A percentile compares a stretch with the other conserved stretches of the same genome.
phyloP scores from a whole-genome alignment of 306 rosid species.

The Vigna hirtella region DNA sequence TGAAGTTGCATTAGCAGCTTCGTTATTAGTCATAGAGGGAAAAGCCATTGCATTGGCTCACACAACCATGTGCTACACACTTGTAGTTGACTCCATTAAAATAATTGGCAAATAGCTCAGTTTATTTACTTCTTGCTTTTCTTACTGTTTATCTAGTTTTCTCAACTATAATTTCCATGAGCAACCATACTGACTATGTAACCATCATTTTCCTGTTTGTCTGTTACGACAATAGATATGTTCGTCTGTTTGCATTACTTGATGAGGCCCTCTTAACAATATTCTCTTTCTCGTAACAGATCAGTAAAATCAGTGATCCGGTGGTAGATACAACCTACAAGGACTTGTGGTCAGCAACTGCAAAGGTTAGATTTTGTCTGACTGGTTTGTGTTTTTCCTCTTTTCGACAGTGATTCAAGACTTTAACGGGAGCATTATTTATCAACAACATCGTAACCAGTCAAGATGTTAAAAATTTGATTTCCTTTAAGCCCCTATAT shows the following conservation, averaged over 20 bases:
- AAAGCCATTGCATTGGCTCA: background rate
- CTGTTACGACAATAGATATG: background rate
- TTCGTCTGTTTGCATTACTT: constrained; percentile 16
- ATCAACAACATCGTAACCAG: constrained; percentile 4
- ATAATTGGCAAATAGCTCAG: background rate
- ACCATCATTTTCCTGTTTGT: constrained; percentile 4
- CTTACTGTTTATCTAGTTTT: constrained; percentile 7
- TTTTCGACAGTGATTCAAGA: background rate
- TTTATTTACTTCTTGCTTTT: background rate
- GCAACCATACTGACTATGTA: background rate
- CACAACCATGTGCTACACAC: background rate
- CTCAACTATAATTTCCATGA: constrained; percentile 9
- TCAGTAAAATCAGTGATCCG: constrained; percentile 73
- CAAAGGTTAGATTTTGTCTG: constrained; percentile 67
- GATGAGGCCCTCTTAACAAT: background rate
- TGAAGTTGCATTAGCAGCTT: background rate
- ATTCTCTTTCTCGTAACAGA: constrained; percentile 48
- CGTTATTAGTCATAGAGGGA: constrained; percentile 10
- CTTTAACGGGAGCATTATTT: background rate
- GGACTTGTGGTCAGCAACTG: constrained; percentile 88
- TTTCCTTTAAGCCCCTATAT: constrained; percentile 24
- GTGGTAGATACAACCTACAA: constrained; percentile 81
- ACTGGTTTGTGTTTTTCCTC: constrained; percentile 20
- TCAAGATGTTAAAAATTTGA: constrained; percentile 16
- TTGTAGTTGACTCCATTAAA: background rate